These are phyloP conservation scores for Botrytis hyacinthi DNA, from an alignment of 2,329 filamentous ascomycete species.

Conservation along the genomic window DNA sequence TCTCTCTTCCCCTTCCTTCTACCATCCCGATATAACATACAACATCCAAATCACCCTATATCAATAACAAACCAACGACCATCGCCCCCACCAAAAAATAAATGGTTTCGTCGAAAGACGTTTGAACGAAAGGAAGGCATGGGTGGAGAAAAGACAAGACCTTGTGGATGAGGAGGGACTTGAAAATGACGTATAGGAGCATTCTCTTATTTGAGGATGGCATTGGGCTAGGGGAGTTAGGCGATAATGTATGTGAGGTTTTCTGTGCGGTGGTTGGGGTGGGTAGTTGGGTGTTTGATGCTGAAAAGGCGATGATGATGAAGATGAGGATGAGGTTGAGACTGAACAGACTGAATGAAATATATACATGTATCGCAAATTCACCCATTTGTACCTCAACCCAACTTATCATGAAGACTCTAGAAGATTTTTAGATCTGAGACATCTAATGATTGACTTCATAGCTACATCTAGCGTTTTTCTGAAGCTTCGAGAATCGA, in stretches of 20 bases:
- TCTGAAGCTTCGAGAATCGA: neutral
- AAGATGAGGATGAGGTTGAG: too few species aligned
- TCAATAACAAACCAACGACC: neutral
- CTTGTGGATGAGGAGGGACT: neutral
- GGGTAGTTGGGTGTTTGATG: neutral
- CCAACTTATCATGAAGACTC: rapidly evolving
- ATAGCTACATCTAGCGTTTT: neutral
- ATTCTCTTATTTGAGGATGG: neutral
- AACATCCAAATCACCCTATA: too few species aligned
- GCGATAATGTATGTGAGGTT: neutral
- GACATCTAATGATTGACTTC: neutral
- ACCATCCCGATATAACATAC: too few species aligned
- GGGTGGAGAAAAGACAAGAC: neutral
- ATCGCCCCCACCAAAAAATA: neutral
- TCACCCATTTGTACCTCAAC: neutral
- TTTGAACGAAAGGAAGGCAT: neutral
- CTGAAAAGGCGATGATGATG: neutral
- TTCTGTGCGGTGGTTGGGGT: neutral
- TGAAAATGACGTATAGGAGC: neutral
- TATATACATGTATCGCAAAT: neutral
- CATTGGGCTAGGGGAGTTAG: neutral
- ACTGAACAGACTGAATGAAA: neutral
- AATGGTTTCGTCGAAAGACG: neutral
- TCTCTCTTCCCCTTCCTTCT: neutral
- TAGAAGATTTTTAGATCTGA: neutral